phyloP scores from a whole-genome alignment of 2,329 filamentous ascomycete species.

The Ophiocordyceps sinensis region DNA sequence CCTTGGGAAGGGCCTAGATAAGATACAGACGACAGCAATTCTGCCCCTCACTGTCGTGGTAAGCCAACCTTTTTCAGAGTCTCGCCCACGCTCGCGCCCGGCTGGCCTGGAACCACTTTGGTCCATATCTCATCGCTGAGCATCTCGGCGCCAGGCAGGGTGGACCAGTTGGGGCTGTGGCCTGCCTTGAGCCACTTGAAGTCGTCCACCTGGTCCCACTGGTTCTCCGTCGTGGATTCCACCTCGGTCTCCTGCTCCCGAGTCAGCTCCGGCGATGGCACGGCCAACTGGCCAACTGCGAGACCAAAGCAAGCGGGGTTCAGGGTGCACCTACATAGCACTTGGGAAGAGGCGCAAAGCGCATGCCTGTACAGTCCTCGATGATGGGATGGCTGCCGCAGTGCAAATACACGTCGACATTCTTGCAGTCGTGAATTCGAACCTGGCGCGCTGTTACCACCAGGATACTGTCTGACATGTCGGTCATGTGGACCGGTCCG shows the following conservation, averaged over 20 bases:
- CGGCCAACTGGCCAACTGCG: background rate
- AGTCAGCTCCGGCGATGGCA: background rate
- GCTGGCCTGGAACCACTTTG: conserved; percentile 48
- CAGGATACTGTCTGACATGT: conserved; percentile 55
- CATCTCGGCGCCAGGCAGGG: conserved; percentile 46
- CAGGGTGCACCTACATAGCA: conserved; percentile 42
- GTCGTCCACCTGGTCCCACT: conserved; percentile 86
- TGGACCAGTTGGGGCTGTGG: conserved; percentile 75
- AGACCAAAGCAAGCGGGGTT: background rate
- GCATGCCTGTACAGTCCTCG: conserved; percentile 66
- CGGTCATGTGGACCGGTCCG: conserved; percentile 74
- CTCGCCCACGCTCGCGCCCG: conserved; percentile 46
- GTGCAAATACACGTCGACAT: conserved; percentile 72
- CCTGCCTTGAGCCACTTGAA: conserved; percentile 93
- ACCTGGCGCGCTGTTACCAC: conserved; percentile 77
- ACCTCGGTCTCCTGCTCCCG: conserved; percentile 12
- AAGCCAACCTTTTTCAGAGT: conserved; percentile 43
- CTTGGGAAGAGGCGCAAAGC: conserved; percentile 63
- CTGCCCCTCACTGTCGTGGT: conserved; percentile 3
- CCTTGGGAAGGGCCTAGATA: too few relatives aligned
- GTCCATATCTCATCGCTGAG: conserved; percentile 54
- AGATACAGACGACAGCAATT: too few relatives aligned
- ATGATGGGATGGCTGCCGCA: conserved; percentile 82
- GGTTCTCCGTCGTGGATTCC: conserved; percentile 35
- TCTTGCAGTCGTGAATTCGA: conserved; percentile 73